Evolutionary conservation across 441 rosid species (phyloP).

Genomic region (Arabidopsis hybrid): DNA sequence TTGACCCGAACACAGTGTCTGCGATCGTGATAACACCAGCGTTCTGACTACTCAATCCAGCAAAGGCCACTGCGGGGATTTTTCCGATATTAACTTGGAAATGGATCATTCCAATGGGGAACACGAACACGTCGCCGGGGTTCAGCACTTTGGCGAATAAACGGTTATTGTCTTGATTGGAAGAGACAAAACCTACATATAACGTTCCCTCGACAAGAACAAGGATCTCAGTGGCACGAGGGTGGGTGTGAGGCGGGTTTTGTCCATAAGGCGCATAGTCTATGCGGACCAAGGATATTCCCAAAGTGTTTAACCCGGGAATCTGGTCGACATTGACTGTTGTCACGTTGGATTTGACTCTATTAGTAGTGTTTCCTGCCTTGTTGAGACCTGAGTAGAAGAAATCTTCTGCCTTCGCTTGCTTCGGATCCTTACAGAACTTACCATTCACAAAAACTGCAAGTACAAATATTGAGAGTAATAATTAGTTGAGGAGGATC

Average conservation of each 20-base stretch:
- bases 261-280: slow-evolving; percentile 52
- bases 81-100: slow-evolving; percentile 53
- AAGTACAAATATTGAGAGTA: not conserved
- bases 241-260: slow-evolving; percentile 57
- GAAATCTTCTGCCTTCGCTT: slow-evolving; percentile 45
- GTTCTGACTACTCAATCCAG: slow-evolving; percentile 53
- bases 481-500: not conserved
- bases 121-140: slow-evolving; percentile 55
- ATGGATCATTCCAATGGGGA: slow-evolving; percentile 57
- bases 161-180: slow-evolving; percentile 47
- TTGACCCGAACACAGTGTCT: slow-evolving; percentile 51
- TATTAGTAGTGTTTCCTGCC: slow-evolving; percentile 42
- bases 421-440: slow-evolving; percentile 51
- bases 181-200: slow-evolving; percentile 55
- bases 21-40: slow-evolving; percentile 51
- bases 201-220: slow-evolving; percentile 48
- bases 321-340: slow-evolving; percentile 43
- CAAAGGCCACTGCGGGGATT: slow-evolving; percentile 47
- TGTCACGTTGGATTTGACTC: slow-evolving; percentile 46
- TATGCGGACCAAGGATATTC: slow-evolving; percentile 50
- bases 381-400: slow-evolving; percentile 42
- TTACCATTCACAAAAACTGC: slow-evolving; percentile 59
- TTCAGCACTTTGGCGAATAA: slow-evolving; percentile 50
- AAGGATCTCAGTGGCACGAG: slow-evolving; percentile 53
- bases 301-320: slow-evolving; percentile 58